Evolutionary conservation across 2,329 filamentous ascomycete species (phyloP), one percentile per base, ranked within the genome.

Genomic region (Aspergillus sp.): DNA sequence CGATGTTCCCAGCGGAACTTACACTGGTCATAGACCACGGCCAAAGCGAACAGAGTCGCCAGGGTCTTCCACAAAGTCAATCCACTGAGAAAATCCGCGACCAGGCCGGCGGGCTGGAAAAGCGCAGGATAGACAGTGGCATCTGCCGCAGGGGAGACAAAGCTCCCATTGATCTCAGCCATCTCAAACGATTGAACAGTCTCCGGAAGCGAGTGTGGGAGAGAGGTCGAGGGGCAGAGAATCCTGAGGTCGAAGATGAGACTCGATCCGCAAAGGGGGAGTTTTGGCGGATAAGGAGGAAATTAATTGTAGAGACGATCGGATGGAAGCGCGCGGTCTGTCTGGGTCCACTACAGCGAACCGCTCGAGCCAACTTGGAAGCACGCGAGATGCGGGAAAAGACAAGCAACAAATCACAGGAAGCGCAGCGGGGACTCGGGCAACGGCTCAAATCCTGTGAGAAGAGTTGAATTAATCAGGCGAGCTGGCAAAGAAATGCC

Each of bases 11-110:
- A 17, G 31, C 55, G 8, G 24, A 37, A 82, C 90, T 75, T 82
- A 96, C 93, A 81, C 80, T 98, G 93, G 77, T 98, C 93, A 75
- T 97, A 98, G 60, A 87, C 84, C 57, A 96, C 84, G 54, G 89
- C 85, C 8, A 89, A 69, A 35, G 89, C 79, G 56, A 97, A 73
- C 51, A 95, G 62, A 15, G 90, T 90, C 64, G 93, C 73, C 35
- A 90, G 66, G 64, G 91, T 80, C 61, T 88, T 87, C 80, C 86
- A 86, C 75, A 83, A 73, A 67, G 84, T 86, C 57, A 85, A 78
- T 58, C 84, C 84, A 66, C 85, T 79, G 65, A 78, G 86, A 68
- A 75, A 76, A 68, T 70, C 83, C 79, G 76, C 87, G 69, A 76
- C 81, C 68, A 79, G 77, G 75, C 77, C 77, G 5, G 72, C 68